Evolutionary conservation across 1,139 yeast species (phyloP).

Genomic region (Hyphopichia pseudoburtonii): DNA sequence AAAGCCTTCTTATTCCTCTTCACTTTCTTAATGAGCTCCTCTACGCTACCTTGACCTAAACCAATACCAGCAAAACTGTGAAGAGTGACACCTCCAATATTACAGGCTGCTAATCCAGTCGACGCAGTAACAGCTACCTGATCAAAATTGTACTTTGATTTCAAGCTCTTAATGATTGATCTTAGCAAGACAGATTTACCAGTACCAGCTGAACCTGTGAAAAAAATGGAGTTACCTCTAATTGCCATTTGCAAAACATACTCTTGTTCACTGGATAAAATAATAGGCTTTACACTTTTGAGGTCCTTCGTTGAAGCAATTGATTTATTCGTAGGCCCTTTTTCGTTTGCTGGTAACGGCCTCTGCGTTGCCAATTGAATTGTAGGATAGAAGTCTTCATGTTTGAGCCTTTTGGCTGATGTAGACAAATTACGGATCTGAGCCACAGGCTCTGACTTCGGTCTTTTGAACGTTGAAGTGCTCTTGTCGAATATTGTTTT

Average conservation of each 20-base stretch:
- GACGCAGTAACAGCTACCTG: slow-evolving; percentile 86
- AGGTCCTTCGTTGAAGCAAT: slow-evolving; percentile 5
- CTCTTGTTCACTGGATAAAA: slow-evolving; percentile 44
- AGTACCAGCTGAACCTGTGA: slow-evolving; percentile 96
- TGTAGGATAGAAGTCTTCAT: slow-evolving; percentile 6
- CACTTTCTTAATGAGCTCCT: slow-evolving; percentile 52
- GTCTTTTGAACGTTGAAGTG: neutral
- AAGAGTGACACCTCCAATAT: slow-evolving; percentile 82
- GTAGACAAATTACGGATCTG: slow-evolving; percentile 1
- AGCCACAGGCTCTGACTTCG: neutral
- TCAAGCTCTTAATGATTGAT: slow-evolving; percentile 64
- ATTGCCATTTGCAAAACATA: slow-evolving; percentile 35
- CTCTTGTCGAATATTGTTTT: neutral
- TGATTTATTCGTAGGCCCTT: neutral
- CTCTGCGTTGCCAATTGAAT: slow-evolving; percentile 17
- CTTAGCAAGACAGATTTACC: slow-evolving; percentile 83
- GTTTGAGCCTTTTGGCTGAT: neutral
- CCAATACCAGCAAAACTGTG: slow-evolving; percentile 91
- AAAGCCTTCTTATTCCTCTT: slow-evolving; percentile 52
- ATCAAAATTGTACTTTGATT: slow-evolving; percentile 43
- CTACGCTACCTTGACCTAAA: slow-evolving; percentile 48
- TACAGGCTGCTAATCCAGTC: slow-evolving; percentile 90
- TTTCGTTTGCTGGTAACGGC: slow-evolving; percentile 7
- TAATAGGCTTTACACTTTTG: slow-evolving; percentile 35
- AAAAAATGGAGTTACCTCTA: slow-evolving; percentile 63